Evolutionary conservation across 106 monocot genomes (phyloP).

Genomic region (Dioscorea alata): DNA sequence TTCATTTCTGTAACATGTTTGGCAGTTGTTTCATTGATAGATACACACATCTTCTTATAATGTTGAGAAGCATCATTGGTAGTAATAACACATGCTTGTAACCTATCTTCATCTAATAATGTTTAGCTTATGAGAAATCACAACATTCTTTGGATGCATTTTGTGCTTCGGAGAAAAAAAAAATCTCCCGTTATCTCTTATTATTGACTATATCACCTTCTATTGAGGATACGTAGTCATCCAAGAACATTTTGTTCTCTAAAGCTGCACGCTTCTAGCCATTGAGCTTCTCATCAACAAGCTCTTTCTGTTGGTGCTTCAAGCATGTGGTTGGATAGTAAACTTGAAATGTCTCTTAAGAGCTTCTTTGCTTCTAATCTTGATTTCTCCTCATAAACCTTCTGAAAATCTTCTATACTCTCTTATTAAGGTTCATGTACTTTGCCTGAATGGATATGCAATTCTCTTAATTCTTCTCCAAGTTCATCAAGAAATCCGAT

Average conservation of each 20-base stretch:
- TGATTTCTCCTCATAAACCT: conserved; percentile 78
- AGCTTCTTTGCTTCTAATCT: conserved; percentile 68
- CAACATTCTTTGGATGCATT: conserved; percentile 47
- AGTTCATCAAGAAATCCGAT: conserved; percentile 49
- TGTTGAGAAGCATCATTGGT: conserved; percentile 58
- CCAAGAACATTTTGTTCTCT: conserved; percentile 49
- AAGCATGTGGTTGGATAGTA: conserved; percentile 64
- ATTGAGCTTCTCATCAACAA: conserved; percentile 53
- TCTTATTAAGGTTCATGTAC: conserved; percentile 42
- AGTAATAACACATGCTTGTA: conserved; percentile 50
- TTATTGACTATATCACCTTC: conserved; percentile 40
- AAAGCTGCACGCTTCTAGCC: conserved; percentile 37
- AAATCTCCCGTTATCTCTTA: conserved; percentile 85
- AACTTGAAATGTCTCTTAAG: conserved; percentile 48
- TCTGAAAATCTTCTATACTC: conserved; percentile 59
- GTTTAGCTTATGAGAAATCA: conserved; percentile 63
- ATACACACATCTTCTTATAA: conserved; percentile 50
- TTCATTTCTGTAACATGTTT: conserved; percentile 55
- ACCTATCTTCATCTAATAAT: conserved; percentile 63
- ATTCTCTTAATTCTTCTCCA: conserved; percentile 26
- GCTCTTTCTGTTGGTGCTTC: conserved; percentile 59
- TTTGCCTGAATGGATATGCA: conserved; percentile 40
- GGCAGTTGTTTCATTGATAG: conserved; percentile 35
- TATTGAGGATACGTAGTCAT: conserved; percentile 30
- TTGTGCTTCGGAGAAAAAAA: conserved; percentile 42